Conservation (phyloP, 2,329 filamentous ascomycete genomes). For the Blumeriella jaapii region DNA sequence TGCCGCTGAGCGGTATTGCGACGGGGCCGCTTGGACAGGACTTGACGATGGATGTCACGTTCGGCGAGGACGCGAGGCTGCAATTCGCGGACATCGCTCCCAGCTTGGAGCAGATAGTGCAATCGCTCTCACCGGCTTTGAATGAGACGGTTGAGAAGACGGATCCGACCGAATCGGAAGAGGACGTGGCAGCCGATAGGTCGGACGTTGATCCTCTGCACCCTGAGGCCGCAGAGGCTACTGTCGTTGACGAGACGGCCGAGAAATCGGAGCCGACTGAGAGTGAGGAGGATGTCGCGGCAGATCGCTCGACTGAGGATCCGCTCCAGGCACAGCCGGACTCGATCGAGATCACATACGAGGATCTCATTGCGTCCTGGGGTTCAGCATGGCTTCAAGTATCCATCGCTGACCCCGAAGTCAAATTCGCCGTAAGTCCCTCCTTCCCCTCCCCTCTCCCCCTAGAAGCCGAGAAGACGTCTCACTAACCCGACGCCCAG, state of each 20-base stretch:
- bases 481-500: conserved; percentile 33
- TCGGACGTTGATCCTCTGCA: conserved; percentile 19
- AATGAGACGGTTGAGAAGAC: conserved; percentile 15
- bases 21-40: conserved; percentile 10
- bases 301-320: conserved; percentile 18
- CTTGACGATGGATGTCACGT: conserved; percentile 19
- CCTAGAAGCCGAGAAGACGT: too few relatives aligned
- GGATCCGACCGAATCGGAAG: conserved; percentile 22
- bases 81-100: conserved; percentile 14
- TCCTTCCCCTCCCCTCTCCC: neutral
- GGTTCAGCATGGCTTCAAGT: conserved; percentile 46
- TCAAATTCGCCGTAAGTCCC: conserved; percentile 62
- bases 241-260: conserved; percentile 12
- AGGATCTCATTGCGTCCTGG: conserved; percentile 32
- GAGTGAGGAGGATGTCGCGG: conserved; percentile 22
- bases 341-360: conserved; percentile 16
- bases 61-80: conserved; percentile 19
- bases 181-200: conserved; percentile 20
- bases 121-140: conserved; percentile 7
- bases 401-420: conserved; percentile 41
- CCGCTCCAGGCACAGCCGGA: conserved; percentile 9
- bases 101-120: conserved; percentile 8
- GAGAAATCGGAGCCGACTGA: conserved; percentile 17
- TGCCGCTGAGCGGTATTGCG: conserved; percentile 18
- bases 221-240: conserved; percentile 5